phyloP scores from a whole-genome alignment of 164 flowering plant species.

The Piper betle region DNA sequence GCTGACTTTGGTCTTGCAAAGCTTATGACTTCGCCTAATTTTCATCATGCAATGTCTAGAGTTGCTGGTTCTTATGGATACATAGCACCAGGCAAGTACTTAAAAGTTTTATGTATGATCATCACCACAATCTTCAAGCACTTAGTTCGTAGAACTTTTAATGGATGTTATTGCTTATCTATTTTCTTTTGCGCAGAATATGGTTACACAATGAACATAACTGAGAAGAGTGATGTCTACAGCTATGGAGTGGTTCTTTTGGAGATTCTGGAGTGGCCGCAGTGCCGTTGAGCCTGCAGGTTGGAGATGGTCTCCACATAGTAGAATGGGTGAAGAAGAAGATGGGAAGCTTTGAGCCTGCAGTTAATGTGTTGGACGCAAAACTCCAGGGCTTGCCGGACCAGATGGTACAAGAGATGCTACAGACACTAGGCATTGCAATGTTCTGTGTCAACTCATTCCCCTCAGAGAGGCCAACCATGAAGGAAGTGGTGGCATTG shows the following conservation, averaged over 20 bases:
- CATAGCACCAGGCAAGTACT: slow-evolving; percentile 66
- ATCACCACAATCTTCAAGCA: background rate
- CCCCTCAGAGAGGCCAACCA: slow-evolving; percentile 84
- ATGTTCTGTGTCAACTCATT: slow-evolving; percentile 89
- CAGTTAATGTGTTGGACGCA: slow-evolving; percentile 54
- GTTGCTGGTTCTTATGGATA: slow-evolving; percentile 82
- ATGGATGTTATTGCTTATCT: background rate
- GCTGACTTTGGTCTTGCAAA: slow-evolving; percentile 81
- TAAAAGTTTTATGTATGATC: background rate
- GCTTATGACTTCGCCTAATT: slow-evolving; percentile 52
- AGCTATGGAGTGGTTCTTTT: slow-evolving; percentile 90
- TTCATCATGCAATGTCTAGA: slow-evolving; percentile 58
- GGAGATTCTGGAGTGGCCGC: slow-evolving; percentile 78
- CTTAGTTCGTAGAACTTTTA: background rate
- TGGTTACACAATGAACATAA: slow-evolving; percentile 92
- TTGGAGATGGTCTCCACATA: slow-evolving; percentile 74
- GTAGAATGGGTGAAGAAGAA: slow-evolving; percentile 97
- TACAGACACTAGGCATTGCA: slow-evolving; percentile 85
- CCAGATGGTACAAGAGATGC: slow-evolving; percentile 87
- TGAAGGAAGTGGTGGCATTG: slow-evolving; percentile 95
- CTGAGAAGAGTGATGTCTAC: slow-evolving; percentile 97
- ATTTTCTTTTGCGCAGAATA: slow-evolving; percentile 48
- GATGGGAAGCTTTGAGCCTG: slow-evolving; percentile 87
- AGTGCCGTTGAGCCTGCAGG: slow-evolving; percentile 55
- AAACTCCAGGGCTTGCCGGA: slow-evolving; percentile 73